Base-by-base conservation (phyloP, 177 flowering plant species). In the Vitis hybrid region DNA sequence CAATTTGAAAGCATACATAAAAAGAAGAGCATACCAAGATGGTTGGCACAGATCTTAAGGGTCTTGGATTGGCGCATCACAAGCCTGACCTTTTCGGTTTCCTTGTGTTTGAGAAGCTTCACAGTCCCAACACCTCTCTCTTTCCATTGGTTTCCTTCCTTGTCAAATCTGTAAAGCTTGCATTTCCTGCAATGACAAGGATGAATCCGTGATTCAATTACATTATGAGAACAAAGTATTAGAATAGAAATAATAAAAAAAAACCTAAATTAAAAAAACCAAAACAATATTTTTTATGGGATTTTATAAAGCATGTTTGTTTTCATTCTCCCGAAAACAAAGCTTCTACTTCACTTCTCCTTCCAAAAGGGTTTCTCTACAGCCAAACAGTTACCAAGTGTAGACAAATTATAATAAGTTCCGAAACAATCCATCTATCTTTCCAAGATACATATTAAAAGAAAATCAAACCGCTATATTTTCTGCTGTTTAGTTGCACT, bases 11-110 rank as follows among this genome's bases (percentile, higher is more conserved):
- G 3, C 9, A 62, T 21, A 58, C 2, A 24, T 4, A 54, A 11
- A 15, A 41, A 49, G 30, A 32, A 17, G 1, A 52, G 56, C 72
- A 62, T 1, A 87, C 91, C 82, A 7, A 77, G 74, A 77, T 87
- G 91, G 41, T 87, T 87, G 27, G 89, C 89, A 59, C 88, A 85
- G 76, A 85, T 85, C 83, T 84, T 81, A n/a, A 87, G 83, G 1
- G 86, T 82, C 79, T 82, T 83, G 3, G 80, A 71, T 55, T 86
- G 88, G 9, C 90, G 80, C 88, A 87, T 85, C 30, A 87, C 82
- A 71, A 87, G 76, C 52, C 91, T 69, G 69, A 84, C 86, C 60
- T 78, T 85, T 21, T 75, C 80, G 12, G 77, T 73, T 14, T 79
- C 81, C 66, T 80, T 84, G 69, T 85, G 89, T 81, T 85, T 84